Evolutionary conservation across 2,329 filamentous ascomycete genomes (phyloP).

Genomic region (Colletotrichum cordylinicola): DNA sequence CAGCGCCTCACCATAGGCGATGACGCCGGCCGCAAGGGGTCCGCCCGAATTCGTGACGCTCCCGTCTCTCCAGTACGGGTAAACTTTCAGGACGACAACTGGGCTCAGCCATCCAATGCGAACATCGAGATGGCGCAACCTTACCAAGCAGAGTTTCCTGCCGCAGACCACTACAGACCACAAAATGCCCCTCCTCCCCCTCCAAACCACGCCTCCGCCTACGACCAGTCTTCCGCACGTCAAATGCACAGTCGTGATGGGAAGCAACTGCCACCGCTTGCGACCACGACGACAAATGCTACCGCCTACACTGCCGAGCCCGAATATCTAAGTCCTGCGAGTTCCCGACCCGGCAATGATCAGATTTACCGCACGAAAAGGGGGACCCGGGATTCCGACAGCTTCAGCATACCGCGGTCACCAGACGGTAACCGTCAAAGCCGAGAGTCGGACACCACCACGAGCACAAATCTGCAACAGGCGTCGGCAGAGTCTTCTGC

Average conservation of each 20-base stretch:
- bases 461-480: conserved; percentile 52
- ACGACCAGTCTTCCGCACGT: conserved; percentile 7
- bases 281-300: neutral
- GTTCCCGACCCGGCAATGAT: neutral
- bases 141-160: conserved; percentile 27
- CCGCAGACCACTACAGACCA: conserved; percentile 31
- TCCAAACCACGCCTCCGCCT: conserved; percentile 38
- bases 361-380: neutral
- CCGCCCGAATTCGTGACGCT: conserved; percentile 53
- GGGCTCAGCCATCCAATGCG: conserved; percentile 57
- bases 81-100: conserved; percentile 59
- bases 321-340: neutral
- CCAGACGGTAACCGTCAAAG: conserved; percentile 52
- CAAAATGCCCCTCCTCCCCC: conserved; percentile 39
- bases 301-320: conserved; percentile 5
- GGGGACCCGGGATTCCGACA: conserved; percentile 30
- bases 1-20: conserved; percentile 32
- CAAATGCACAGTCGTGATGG: conserved; percentile 11
- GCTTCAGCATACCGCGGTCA: conserved; percentile 34
- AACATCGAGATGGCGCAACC: conserved; percentile 51
- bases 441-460: conserved; percentile 56
- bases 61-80: conserved; percentile 63
- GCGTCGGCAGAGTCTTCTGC: conserved; percentile 58
- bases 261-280: conserved; percentile 5
- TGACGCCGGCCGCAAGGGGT: conserved; percentile 39